Base-by-base conservation (phyloP, 2,329 filamentous ascomycete genomes). In the Zalaria obscura region DNA sequence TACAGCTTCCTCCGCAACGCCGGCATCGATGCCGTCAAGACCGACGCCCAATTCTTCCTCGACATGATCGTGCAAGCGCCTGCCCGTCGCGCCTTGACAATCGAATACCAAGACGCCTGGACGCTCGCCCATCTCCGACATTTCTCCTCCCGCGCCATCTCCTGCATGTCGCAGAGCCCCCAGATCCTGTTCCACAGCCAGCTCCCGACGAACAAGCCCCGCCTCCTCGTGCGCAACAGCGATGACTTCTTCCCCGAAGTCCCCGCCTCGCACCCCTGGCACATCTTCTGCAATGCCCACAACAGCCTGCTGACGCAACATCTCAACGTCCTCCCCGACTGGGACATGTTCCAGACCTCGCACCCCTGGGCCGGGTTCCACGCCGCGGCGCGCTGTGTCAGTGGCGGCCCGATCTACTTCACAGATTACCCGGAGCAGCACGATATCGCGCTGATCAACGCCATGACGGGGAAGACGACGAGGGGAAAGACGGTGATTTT, bases 161-260 rank as follows among this genome's bases (percentile, higher is more conserved):
- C 84, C 3, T 96, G 91, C 76, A 96, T 96, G 88, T 91, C 87
- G 0, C 83, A 91, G 59, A 74, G 80, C 3, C 91, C 91, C 0
- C 81, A 88, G 43, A 79, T 89, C 11, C 68, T 96, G 6, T 95
- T 94, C 62, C 78, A 87, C 56, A 81, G 80, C 1, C 84, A 93
- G 51, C 66, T 94, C 25, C 83, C 83, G 1, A 75, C 69, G n/a
- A 84, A 81, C 55, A 77, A 78, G 39, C 83, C 84, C 0, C 68
- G 76, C 0, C 70, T 93, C 25, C 67, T 88, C 0, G 73, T 87
- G 11, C 81, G 91, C 37, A 96, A 93, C 62, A 93, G 84, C 1
- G 88, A 80, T 47, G 83, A 96, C 61, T 98, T 88, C 68, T 95
- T 93, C 59, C 91, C 91, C 0, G 76, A 87, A 36, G 73, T 87